Conservation (phyloP, 805 yeast species). For the Nematodospora valgi region DNA sequence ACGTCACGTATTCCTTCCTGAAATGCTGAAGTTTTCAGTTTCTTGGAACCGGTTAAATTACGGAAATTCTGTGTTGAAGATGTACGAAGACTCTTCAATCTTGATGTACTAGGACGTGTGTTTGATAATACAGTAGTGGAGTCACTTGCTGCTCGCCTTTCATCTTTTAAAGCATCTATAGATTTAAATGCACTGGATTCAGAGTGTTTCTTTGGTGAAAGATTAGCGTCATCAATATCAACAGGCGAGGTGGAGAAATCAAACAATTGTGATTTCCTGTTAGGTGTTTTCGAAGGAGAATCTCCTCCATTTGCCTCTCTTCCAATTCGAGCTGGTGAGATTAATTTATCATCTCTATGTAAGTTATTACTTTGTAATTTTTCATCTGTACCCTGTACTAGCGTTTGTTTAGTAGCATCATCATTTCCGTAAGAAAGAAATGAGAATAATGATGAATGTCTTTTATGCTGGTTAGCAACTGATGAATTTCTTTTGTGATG, state of each 20-base stretch:
- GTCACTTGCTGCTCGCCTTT: constrained; percentile 35
- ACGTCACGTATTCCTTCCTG: constrained; percentile 82
- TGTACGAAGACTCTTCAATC: constrained; percentile 51
- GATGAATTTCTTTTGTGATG: constrained; percentile 30
- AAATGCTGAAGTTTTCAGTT: constrained; percentile 73
- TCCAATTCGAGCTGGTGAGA: constrained; percentile 24
- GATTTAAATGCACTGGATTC: constrained; percentile 13
- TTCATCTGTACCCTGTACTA: neutral
- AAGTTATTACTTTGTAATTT: neutral
- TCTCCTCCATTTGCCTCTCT: constrained; percentile 11
- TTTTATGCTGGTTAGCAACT: constrained; percentile 40
- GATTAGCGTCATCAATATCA: constrained; percentile 29
- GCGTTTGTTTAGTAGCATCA: constrained; percentile 1
- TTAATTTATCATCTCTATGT: constrained; percentile 11
- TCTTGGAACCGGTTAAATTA: constrained; percentile 45
- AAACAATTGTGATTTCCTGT: neutral
- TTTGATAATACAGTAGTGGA: constrained; percentile 18
- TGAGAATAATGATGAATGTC: constrained; percentile 60
- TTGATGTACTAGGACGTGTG: constrained; percentile 21
- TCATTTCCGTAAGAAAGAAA: constrained; percentile 34
- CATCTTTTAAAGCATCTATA: constrained; percentile 13
- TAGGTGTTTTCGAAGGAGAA: no score
- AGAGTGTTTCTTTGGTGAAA: constrained; percentile 35
- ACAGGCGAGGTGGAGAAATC: constrained; percentile 8
- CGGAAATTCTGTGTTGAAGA: constrained; percentile 51